A percentile compares a stretch with the other conserved stretches of the same genome.
Evolutionary conservation across 73 alveolate species (phyloP).

Genomic region (Paramecium bursaria): DNA sequence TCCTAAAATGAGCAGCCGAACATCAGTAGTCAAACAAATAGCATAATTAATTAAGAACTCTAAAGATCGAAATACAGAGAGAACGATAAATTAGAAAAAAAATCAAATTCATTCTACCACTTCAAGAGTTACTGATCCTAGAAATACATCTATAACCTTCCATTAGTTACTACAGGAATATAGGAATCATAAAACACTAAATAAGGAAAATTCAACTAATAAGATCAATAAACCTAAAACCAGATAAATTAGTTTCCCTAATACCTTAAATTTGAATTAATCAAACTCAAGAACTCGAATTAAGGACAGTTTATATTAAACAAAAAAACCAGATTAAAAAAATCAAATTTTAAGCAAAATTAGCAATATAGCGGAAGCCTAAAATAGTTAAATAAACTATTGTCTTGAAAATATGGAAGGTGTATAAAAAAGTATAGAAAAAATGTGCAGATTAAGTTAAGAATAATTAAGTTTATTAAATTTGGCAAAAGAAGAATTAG

Average conservation of each 20-base stretch:
- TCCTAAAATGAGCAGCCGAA: constrained; percentile 20
- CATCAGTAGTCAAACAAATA: constrained; percentile 2
- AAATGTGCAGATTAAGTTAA: constrained; percentile 23
- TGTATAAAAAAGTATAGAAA: background rate
- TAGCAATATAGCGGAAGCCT: background rate
- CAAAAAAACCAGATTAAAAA: constrained; percentile 12
- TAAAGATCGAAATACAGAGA: constrained; percentile 28
- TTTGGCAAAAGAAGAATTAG: background rate
- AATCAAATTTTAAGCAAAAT: background rate
- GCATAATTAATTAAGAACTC: constrained; percentile 33
- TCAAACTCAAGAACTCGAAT: constrained; percentile 45
- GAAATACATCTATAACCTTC: constrained; percentile 46
- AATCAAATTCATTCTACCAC: constrained; percentile 15
- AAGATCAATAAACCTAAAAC: constrained; percentile 13
- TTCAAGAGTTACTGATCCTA: constrained; percentile 7
- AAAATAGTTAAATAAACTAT: background rate
- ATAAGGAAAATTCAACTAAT: constrained; percentile 27
- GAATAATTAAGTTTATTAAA: background rate
- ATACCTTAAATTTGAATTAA: background rate
- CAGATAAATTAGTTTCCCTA: constrained; percentile 46
- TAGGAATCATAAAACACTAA: background rate
- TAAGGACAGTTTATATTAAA: constrained; percentile 18
- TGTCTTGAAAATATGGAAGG: background rate
- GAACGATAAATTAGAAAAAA: background rate
- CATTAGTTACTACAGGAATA: constrained; percentile 46